Evolutionary conservation across 805 yeast genomes (phyloP), one percentile per base, ranked within the genome.

Genomic region (Candida michaelii): DNA sequence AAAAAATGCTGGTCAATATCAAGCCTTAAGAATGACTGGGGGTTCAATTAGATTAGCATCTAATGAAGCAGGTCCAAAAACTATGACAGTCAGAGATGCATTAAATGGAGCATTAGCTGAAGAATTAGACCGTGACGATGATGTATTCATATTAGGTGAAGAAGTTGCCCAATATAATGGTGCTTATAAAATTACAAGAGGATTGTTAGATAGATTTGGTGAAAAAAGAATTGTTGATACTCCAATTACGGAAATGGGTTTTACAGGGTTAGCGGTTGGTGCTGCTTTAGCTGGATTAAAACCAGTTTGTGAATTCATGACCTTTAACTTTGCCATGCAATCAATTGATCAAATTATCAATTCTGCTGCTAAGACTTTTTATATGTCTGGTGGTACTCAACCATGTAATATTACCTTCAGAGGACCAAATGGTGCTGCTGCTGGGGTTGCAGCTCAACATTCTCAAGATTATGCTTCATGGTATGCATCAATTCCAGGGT

Each of bases 351-450:
- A 93, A 57, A 93, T 93, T 69, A 80, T 93, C 71, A 93, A 93
- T 80, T 90, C 98, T 44, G 98, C 97, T 41, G 99, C 98, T 50
- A 93, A 91, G 79, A 93, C 99, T 39, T 89, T 82, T 71, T 93
- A 93, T 77, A 93, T 93, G 99, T 88, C 97, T 51, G 99, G 99
- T 67, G 99, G 99, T 77, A 86, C 83, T 50, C 97, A 90, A 72
- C 91, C 91, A 50, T 90, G 97, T 77, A 90, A 88, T 72, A 88
- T 91, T 62, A 90, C 96, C 42, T 93, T 93, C 79, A 85, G 99
- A 74, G 99, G 99, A 60, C 98, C 99, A 49, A 93, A 93, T 70
- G 99, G 99, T 71, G 97, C 99, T 38, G 97, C 99, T 55, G 97
- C 97, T 38, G 98, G 98, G 80, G 99, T 93, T 56, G 99, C 81